These are phyloP conservation scores for Phallus indusiatus DNA, from an alignment of 768 basidiomycete genomes.

Conservation along the genomic window DNA sequence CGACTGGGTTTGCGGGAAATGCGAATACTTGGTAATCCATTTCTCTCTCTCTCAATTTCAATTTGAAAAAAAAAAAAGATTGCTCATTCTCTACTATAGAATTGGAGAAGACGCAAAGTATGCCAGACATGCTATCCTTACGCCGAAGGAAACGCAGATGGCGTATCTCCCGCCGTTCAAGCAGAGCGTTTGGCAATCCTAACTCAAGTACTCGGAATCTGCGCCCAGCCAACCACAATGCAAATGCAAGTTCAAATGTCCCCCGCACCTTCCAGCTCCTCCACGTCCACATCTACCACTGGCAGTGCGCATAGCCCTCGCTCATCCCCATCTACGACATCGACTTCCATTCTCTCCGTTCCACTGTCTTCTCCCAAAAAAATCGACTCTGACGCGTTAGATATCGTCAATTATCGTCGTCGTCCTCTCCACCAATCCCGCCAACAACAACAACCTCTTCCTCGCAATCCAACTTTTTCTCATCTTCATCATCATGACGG, in stretches of 20 bases:
- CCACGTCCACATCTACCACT: not conserved
- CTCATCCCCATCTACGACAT: not conserved
- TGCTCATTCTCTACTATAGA: slow-evolving; percentile 25
- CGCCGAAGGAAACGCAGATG: slow-evolving; percentile 83
- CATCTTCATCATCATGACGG: no score
- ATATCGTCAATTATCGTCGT: no score
- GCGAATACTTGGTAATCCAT: slow-evolving; percentile 56
- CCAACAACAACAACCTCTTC: no score
- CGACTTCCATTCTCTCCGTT: not conserved
- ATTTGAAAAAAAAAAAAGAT: no score
- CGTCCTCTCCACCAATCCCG: no score
- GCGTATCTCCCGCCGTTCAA: slow-evolving; percentile 76
- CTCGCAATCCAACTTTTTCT: no score
- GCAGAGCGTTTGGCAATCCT: slow-evolving; percentile 76
- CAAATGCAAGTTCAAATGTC: not conserved
- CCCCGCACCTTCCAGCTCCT: not conserved
- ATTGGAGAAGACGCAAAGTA: slow-evolving; percentile 81
- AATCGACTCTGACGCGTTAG: no score
- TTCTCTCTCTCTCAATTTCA: not conserved
- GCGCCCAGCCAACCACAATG: not conserved
- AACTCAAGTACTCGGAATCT: slow-evolving; percentile 51
- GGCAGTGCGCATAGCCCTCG: not conserved
- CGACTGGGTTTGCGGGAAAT: slow-evolving; percentile 77
- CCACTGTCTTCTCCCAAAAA: not conserved
- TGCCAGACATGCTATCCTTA: slow-evolving; percentile 86